Conservation (phyloP, 2,329 filamentous ascomycete genomes). For the Aspergillus transmontanensis region DNA sequence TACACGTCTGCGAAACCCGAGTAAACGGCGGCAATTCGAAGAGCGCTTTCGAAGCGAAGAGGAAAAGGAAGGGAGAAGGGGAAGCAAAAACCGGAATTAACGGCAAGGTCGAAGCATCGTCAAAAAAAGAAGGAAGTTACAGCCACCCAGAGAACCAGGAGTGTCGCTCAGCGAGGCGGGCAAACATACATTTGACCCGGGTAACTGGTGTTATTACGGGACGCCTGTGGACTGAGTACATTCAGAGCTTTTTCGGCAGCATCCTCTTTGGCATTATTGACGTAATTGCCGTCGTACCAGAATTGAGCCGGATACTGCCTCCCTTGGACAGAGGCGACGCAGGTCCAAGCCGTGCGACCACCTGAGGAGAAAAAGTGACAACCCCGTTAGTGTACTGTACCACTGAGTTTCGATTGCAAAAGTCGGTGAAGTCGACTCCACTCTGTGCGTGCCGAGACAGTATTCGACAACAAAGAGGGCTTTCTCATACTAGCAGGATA, state of each 20-base stretch:
- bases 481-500: slow-evolving; percentile 17
- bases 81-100: slow-evolving; percentile 4
- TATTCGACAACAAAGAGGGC: slow-evolving; percentile 18
- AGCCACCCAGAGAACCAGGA: slow-evolving; percentile 11
- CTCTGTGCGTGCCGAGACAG: slow-evolving; percentile 23
- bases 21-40: slow-evolving; percentile 26
- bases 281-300: slow-evolving; percentile 88
- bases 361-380: slow-evolving; percentile 54
- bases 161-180: background rate
- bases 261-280: slow-evolving; percentile 87
- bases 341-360: slow-evolving; percentile 89
- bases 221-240: slow-evolving; percentile 26
- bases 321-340: slow-evolving; percentile 72
- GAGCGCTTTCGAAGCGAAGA: slow-evolving; percentile 18
- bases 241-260: slow-evolving; percentile 75
- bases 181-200: background rate
- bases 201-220: background rate
- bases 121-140: slow-evolving; percentile 12
- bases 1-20: slow-evolving; percentile 24
- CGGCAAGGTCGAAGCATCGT: slow-evolving; percentile 2
- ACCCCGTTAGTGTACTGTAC: slow-evolving; percentile 25
- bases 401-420: slow-evolving; percentile 27
- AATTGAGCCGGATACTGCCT: slow-evolving; percentile 70
- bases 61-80: background rate
- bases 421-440: slow-evolving; percentile 41